Conservation (phyloP, 805 yeast species). For the Torulaspora gathmanii region DNA sequence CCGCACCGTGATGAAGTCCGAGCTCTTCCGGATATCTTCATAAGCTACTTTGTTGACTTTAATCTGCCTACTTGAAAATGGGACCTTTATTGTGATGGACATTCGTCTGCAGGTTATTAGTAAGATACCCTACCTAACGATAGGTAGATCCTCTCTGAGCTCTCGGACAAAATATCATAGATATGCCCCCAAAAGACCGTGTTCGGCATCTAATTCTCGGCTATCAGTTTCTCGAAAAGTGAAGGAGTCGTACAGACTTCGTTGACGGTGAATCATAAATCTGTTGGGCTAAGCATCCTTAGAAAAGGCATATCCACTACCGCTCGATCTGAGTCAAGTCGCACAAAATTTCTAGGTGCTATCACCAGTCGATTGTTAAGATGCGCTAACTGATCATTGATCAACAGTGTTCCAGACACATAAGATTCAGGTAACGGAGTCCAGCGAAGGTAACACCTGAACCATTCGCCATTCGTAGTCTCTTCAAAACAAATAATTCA, state of each 20-base stretch:
- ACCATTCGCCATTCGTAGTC: constrained; percentile 57
- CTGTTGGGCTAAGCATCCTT: constrained; percentile 28
- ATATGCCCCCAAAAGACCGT: constrained; percentile 7
- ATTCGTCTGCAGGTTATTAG: constrained; percentile 17
- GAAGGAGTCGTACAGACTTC: constrained; percentile 29
- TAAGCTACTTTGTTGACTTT: constrained; percentile 66
- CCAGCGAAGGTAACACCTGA: constrained; percentile 66
- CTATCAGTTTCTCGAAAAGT: constrained; percentile 30
- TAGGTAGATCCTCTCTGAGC: constrained; percentile 58
- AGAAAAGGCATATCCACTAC: constrained; percentile 35
- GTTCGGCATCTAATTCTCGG: background rate
- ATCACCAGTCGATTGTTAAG: constrained; percentile 49
- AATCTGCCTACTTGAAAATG: constrained; percentile 43
- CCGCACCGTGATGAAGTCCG: constrained; percentile 71
- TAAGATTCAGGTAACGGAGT: constrained; percentile 70
- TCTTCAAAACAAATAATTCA: constrained; percentile 70
- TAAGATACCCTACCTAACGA: constrained; percentile 44
- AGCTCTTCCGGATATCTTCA: constrained; percentile 45
- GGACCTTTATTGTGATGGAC: constrained; percentile 26
- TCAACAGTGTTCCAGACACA: constrained; percentile 48
- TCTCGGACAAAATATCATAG: constrained; percentile 58
- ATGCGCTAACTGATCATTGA: constrained; percentile 60
- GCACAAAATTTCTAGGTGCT: constrained; percentile 55
- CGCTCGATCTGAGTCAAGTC: constrained; percentile 42
- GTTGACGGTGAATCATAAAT: constrained; percentile 16